Evolutionary conservation across 2,329 filamentous ascomycete genomes (phyloP).

Genomic region (Neofusicoccum parvum): DNA sequence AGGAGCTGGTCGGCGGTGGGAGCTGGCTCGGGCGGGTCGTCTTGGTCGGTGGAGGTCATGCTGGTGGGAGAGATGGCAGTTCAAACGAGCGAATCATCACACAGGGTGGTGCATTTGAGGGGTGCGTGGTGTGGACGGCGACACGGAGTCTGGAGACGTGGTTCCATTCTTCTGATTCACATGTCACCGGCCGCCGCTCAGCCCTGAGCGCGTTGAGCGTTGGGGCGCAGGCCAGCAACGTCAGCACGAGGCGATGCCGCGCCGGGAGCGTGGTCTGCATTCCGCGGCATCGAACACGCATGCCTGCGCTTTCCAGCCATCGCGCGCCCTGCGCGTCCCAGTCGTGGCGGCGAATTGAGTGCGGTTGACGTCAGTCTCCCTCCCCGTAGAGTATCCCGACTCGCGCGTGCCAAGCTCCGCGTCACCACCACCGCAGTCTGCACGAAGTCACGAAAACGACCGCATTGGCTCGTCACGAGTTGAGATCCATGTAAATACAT

Average conservation of each 20-base stretch:
- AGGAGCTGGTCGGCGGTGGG: neutral
- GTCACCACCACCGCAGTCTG: neutral
- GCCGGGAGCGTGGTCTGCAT: neutral
- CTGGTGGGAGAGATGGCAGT: neutral
- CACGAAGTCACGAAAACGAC: neutral
- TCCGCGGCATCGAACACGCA: neutral
- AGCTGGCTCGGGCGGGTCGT: constrained; percentile 13
- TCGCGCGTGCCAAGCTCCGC: constrained; percentile 13
- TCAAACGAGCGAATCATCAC: constrained; percentile 18
- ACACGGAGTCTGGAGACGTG: constrained; percentile 20
- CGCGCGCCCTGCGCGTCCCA: neutral
- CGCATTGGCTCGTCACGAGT: neutral
- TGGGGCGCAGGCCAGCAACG: constrained; percentile 15
- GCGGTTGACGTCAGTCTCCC: constrained; percentile 13
- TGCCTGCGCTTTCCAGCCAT: neutral
- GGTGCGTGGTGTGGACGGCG: neutral
- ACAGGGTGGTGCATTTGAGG: neutral
- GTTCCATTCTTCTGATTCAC: constrained; percentile 20
- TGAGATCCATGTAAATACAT: neutral
- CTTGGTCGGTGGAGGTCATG: constrained; percentile 9
- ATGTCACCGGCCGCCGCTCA: neutral
- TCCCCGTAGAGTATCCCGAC: neutral
- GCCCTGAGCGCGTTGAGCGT: neutral
- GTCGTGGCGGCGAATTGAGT: neutral
- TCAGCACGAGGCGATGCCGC: constrained; percentile 12